Conservation (phyloP, 257 asterid genomes). For the Petrea volubilis region DNA sequence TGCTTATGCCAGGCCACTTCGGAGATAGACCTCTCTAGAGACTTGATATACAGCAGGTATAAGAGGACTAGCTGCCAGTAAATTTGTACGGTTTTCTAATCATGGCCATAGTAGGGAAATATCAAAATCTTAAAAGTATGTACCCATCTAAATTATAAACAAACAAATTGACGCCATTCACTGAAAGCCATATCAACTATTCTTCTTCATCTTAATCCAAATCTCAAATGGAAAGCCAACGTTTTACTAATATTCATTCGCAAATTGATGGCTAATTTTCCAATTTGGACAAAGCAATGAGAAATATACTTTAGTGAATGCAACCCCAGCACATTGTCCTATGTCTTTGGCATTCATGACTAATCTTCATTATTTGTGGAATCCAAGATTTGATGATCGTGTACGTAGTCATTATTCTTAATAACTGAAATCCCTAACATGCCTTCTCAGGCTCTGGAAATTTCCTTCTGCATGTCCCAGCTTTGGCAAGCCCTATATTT, state of each 20-base stretch:
- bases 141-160: not conserved
- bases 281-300: not conserved
- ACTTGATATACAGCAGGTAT: constrained; percentile 1
- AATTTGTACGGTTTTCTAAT: not conserved
- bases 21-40: constrained; percentile 2
- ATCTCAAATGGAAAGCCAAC: not conserved
- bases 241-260: not conserved
- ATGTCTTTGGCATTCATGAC: not conserved
- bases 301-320: not conserved
- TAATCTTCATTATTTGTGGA: not conserved
- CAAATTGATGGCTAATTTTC: not conserved
- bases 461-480: not conserved
- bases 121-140: not conserved
- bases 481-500: not conserved
- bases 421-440: not conserved
- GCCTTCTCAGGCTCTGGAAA: not conserved
- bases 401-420: not conserved
- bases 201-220: not conserved
- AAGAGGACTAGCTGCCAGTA: not conserved
- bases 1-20: not conserved
- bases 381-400: not conserved
- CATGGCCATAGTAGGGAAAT: not conserved
- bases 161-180: not conserved
- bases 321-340: not conserved
- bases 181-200: not conserved